Evolutionary conservation across 139 green algal genomes (phyloP), one percentile per base, ranked within the genome.

Genomic region (Micromonas pusilla): DNA sequence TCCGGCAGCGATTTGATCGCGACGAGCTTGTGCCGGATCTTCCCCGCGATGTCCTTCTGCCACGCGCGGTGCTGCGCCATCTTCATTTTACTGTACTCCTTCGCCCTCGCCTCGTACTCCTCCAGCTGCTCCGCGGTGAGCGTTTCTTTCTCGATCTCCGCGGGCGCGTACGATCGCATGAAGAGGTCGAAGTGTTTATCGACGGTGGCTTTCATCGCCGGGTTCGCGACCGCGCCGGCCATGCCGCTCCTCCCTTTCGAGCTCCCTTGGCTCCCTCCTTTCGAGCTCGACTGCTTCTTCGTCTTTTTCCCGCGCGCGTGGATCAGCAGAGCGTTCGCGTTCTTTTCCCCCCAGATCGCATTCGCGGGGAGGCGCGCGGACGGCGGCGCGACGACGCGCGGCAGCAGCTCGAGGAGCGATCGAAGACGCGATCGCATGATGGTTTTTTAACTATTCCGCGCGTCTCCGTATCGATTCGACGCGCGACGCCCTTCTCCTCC

Each of bases 51-150:
- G 72, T 89, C 81, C 21, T 65, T 66, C 73, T 87, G 81, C 80
- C 82, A 88, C 23, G 73, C 81, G 5, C 83, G 72, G 52, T 89
- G 81, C 76, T 83, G 32, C 60, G 25, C n/a, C 83, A 89, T 87
- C 57, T 82, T 86, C 2, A 37, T 38, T 1, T 77, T 70, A 52
- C 70, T 84, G 78, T 86, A 88, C 65, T 86, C 81, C 75, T 86
- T 86, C 45, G 84, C 73, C 52, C 78, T 75, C 0, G 37, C 37
- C 32, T 75, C 37, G 68, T 63, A 75, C 37, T 63, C 68, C 25
- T 62, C 37, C 23, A 75, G 30, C 38, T 75, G 20, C 68, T 60
- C 68, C 26, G 28, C 37, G 37, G 20, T 64, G 19, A 75, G 20
- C 1, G 26, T 32, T 28, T 75, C 37, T 5, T 32, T 1, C 37